Evolutionary conservation across 257 asterid species (phyloP), one percentile per base, ranked within the genome.

Genomic region (Capsicum chinense): DNA sequence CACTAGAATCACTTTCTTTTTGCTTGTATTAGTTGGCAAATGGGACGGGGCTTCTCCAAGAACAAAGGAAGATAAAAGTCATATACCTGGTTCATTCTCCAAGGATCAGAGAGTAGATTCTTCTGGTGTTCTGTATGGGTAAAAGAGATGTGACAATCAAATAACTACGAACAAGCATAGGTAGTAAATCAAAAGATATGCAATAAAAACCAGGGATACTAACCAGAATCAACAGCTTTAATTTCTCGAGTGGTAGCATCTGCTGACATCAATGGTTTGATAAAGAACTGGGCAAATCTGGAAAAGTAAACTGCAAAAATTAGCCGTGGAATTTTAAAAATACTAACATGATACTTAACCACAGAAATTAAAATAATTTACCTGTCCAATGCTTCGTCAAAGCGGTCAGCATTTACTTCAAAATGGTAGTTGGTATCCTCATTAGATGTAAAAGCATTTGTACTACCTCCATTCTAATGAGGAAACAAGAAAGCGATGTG

Each of bases 371-470:
- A 69, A 82, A 56, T 69, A 56, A 56, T 85, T 44, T 86, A 93
- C 99, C 99, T 93, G 92, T 96, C 99, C 92, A 96, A 85, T 74
- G 98, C 99, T 86, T 94, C 99, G 79, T 93, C 98, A 83, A 94
- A 94, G 80, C 90, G 82, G 85, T 96, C 98, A 56, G 95, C 95
- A 91, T 94, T 94, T 57, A 96, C 93, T 89, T 96, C 99, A 88
- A 93, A 96, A 89, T 80, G 85, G 88, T 90, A 96, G 88, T 94
- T 94, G 89, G 99, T 94, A 87, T 93, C 90, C 88, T 93, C 97
- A 71, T 97, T 87, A 60, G 97, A 76, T 17, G 99, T 97, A 90
- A 93, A 97, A 73, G 99, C 99, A 92, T 97, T 97, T 74, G 97
- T 94, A 88, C 97, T 94, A 84, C 99, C 99, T 63, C 98, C 98